Evolutionary conservation across 495 filamentous ascomycete genomes (phyloP).

Genomic region (Xanthoparmelia taractica): DNA sequence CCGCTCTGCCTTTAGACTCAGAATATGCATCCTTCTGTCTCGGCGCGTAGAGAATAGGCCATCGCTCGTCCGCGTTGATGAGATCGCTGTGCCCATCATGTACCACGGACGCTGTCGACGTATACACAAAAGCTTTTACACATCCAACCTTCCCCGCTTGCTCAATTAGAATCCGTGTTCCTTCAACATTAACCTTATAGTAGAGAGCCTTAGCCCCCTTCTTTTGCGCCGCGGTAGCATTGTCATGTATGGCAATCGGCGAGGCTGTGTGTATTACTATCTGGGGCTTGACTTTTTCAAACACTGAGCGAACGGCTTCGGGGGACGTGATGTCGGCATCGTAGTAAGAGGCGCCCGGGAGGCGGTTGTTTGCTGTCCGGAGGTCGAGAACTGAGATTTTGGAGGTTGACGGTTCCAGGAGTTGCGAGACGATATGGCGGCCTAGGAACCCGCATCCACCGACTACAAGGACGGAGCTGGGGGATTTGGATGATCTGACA

Average conservation of each 20-base stretch:
- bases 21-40: constrained; percentile 84
- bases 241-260: constrained; percentile 51
- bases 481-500: neutral
- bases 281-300: constrained; percentile 66
- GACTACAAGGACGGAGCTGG: constrained; percentile 41
- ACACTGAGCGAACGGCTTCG: constrained; percentile 54
- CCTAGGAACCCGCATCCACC: constrained; percentile 54
- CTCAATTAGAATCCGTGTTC: constrained; percentile 70
- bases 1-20: constrained; percentile 82
- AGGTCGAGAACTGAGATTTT: constrained; percentile 82
- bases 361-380: constrained; percentile 64
- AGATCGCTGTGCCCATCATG: constrained; percentile 74
- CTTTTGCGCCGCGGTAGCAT: constrained; percentile 38
- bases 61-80: constrained; percentile 83
- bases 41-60: constrained; percentile 64
- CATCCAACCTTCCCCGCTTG: constrained; percentile 60
- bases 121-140: constrained; percentile 92
- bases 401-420: constrained; percentile 47
- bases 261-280: constrained; percentile 95
- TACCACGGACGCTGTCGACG: constrained; percentile 80
- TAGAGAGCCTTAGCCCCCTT: constrained; percentile 37
- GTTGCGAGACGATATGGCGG: constrained; percentile 51
- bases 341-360: constrained; percentile 67
- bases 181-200: constrained; percentile 87
- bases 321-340: constrained; percentile 80